Evolutionary conservation across 345 rosid genomes (phyloP).

Genomic region (Salix suchowensis): DNA sequence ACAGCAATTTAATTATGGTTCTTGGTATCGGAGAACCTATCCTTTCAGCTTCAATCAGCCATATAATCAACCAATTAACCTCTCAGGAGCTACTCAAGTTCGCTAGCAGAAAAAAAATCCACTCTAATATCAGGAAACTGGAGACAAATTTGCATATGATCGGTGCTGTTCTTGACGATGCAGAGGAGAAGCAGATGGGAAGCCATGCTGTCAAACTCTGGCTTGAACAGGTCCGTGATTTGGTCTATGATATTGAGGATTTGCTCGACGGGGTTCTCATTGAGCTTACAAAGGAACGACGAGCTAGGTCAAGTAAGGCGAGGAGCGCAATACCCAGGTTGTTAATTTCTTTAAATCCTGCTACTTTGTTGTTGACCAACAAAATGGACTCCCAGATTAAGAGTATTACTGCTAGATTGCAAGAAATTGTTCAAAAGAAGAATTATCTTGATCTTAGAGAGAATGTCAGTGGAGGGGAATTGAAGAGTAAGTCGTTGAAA

Average conservation of each 20-base stretch:
- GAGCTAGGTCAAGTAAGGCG: neutral
- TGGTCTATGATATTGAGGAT: constrained; percentile 17
- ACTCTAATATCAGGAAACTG: constrained; percentile 10
- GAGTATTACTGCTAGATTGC: neutral
- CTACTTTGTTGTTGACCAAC: too few relatives aligned
- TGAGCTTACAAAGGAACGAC: neutral
- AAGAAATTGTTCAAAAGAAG: neutral
- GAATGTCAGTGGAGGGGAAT: neutral
- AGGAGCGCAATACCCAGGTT: neutral
- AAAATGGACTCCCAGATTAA: neutral
- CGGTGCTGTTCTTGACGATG: constrained; percentile 15
- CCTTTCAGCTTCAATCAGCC: too few relatives aligned
- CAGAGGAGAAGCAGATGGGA: constrained; percentile 17
- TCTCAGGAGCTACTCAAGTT: constrained; percentile 1
- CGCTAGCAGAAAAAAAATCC: neutral
- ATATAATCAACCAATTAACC: neutral
- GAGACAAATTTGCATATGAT: neutral
- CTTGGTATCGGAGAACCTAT: too few relatives aligned
- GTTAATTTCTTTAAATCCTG: too few relatives aligned
- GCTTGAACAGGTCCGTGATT: constrained; percentile 12
- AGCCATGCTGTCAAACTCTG: constrained; percentile 9
- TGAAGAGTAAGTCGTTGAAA: neutral
- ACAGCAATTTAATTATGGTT: too few relatives aligned
- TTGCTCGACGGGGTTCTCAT: constrained; percentile 14
- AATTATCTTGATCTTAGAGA: neutral